These are phyloP conservation scores for Yamadazyma kitorensis DNA, from an alignment of 805 yeast species.

Conservation along the genomic window DNA sequence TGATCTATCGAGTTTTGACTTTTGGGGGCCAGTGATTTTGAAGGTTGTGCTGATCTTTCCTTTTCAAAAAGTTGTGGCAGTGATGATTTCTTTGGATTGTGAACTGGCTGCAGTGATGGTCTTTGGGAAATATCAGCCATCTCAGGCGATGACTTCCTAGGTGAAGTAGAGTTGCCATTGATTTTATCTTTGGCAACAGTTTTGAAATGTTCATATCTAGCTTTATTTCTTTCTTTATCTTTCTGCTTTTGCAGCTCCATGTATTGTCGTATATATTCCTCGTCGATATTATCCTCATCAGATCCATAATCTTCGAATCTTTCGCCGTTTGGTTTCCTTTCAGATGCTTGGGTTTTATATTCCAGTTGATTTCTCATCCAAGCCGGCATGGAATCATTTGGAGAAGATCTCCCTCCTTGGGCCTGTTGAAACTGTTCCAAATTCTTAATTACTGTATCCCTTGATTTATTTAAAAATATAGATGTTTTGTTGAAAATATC, in stretches of 20 bases:
- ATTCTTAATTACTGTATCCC: conserved; percentile 59
- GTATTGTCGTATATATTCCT: conserved; percentile 38
- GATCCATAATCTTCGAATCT: conserved; percentile 44
- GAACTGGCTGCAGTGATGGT: conserved; percentile 6
- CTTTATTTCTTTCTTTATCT: conserved; percentile 32
- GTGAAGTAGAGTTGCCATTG: conserved; percentile 4
- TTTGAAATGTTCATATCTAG: conserved; percentile 17
- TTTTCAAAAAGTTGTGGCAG: no score
- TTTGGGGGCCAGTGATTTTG: conserved; percentile 1
- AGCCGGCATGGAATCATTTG: conserved; percentile 48
- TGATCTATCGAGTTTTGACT: conserved; percentile 1
- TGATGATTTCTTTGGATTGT: background rate
- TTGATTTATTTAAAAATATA: conserved; percentile 54
- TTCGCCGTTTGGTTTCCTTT: conserved; percentile 30
- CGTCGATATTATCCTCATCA: conserved; percentile 46
- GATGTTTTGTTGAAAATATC: conserved; percentile 62
- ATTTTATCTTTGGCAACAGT: conserved; percentile 9
- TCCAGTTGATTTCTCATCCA: conserved; percentile 69
- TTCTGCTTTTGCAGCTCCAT: conserved; percentile 36
- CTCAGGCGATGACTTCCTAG: conserved; percentile 8
- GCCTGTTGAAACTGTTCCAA: conserved; percentile 54
- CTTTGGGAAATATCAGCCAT: conserved; percentile 2
- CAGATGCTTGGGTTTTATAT: conserved; percentile 42
- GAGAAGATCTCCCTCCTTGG: conserved; percentile 11
- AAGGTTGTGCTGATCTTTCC: no score